Evolutionary conservation across 495 filamentous ascomycete genomes (phyloP), one percentile per base, ranked within the genome.

Genomic region (Penicillium lagena): DNA sequence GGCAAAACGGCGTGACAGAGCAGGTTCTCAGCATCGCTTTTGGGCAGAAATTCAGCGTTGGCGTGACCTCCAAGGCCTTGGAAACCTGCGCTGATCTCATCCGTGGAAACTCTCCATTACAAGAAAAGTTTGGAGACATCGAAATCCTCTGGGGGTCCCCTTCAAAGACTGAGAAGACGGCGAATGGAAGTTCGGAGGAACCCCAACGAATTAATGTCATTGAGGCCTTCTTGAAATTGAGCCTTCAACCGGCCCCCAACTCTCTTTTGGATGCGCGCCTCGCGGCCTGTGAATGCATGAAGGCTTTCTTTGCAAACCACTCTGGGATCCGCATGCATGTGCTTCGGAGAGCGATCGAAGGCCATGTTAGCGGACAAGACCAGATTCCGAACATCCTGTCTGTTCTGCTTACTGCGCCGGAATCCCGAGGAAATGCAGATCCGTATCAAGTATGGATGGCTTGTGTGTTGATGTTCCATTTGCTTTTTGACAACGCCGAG

Each of bases 371-470:
- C 42, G 87, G 87, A 22, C 79, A 83, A 29, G 82, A 93, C 62
- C 83, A 88, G 48, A 86, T 87, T 1, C 87, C 90, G n/a, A 98
- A 98, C 59, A 87, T 91, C 13, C 62, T 98, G 29, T 88, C 86
- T 27, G 87, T 87, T 7, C 70, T 98, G 28, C 73, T 96, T 12
- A 80, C 80, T 22, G 56, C 74, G 6, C 78, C 80, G 33, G 77
- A 75, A 14, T 66, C 70, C 22, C 70, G 74, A 39, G 71, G 75
- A 59, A 72, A 67, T 51, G 75, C 51, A n/a, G 90, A 97, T 62
- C 90, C 90, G 1, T 96, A 97, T 66, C 79, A 89, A 49, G 75
- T 81, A 39, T 97, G 90, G 89, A 88, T 96, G 63, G 91, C 94
- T 7, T 80, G 86, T 46, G 81, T 90, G n/a, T 73, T 97, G 45